Evolutionary conservation across 2,329 filamentous ascomycete genomes (phyloP), one percentile per base, ranked within the genome.

Genomic region (Ustulina deusta): DNA sequence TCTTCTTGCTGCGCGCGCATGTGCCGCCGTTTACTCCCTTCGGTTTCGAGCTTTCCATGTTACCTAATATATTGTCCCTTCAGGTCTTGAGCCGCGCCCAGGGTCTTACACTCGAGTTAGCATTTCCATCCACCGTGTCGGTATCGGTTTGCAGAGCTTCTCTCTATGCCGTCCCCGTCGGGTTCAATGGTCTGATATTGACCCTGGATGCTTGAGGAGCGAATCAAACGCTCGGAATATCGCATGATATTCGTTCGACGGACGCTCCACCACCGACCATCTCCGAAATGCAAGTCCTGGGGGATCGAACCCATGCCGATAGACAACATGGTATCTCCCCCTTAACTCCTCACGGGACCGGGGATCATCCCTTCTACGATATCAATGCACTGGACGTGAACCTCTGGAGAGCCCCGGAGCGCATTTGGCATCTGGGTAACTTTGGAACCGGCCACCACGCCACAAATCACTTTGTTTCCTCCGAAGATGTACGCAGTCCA

Each of bases 231-330:
- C 46, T 38, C 38, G 32, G 5, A 27, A 25, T 32, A 15, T 44
- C 44, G 38, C 54, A 13, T 22, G 42, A 32, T 15, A 15, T 48
- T 6, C 29, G 20, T n/a, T 20, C 40, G 15, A 20, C 46, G 3
- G 17, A 32, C 52, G 17, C 11, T 11, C 54, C 9, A 27, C 54
- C 55, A 15, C 36, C 49, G 9, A 17, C 40, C 7, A 52, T 15
- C 36, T 48, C 55, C 55, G 65, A 56, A 15, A 65, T 65, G 65
- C 61, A 52, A 40, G 20, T 38, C 51, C 20, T 61, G 29, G 29
- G 11, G 25, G n/a, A 32, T 25, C 61, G 27, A 10, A 22, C n/a
- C 10, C 3, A 44, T 42, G 61, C 15, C 51, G 56, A 52, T 27
- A 68, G 34, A 51, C 42, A 55, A 7, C 61, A 60, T 64, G 56